Evolutionary conservation across 805 yeast genomes (phyloP), one percentile per base, ranked within the genome.

Genomic region (Ogataea zsoltii): DNA sequence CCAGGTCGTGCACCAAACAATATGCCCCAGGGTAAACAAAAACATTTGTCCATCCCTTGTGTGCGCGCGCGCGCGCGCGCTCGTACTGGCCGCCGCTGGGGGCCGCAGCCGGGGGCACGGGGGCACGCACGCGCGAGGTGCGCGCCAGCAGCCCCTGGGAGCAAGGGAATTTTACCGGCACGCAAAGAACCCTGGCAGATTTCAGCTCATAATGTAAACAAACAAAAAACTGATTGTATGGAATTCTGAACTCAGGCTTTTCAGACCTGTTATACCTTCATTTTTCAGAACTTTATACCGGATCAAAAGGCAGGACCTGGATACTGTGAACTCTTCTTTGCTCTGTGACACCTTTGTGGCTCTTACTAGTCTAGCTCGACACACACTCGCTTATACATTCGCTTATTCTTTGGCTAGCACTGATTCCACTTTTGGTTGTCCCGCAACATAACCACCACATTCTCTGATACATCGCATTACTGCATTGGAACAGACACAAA

Each of bases 121-220:
- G n/a, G n/a, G n/a, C n/a, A n/a, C n/a, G n/a, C n/a, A n/a, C n/a
- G n/a, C n/a, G n/a, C n/a, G n/a, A n/a, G n/a, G n/a, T n/a, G n/a
- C n/a, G n/a, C n/a, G n/a, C n/a, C n/a, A n/a, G n/a, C n/a, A n/a
- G 35, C 23, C 21, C 23, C n/a, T 4, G 21, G 12, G 21, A 4
- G n/a, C 6, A 14, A 4, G 17, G 9, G 25, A 21, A 21, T 21
- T 21, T 18, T 32, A 9, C 21, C 10, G 33, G 35, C 41, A 41
- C 45, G 38, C 32, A 21, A n/a, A 6, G 4, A 10, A 12, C 33
- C 29, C 18, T 46, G 50, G 26, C 50, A 46, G 50, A 35, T 42
- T 42, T 40, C 41, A 30, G 38, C 33, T 42, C 19, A 41, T 37
- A 47, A 37, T 47, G 51, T 47, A 48, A 48, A 48, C 51, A 48